Percentiles rank a stretch among this genome's conserved stretches.
Evolutionary conservation across 228 moss, liverwort and hornwort genomes (phyloP).

Genomic region (Sphagnum magellanicum): DNA sequence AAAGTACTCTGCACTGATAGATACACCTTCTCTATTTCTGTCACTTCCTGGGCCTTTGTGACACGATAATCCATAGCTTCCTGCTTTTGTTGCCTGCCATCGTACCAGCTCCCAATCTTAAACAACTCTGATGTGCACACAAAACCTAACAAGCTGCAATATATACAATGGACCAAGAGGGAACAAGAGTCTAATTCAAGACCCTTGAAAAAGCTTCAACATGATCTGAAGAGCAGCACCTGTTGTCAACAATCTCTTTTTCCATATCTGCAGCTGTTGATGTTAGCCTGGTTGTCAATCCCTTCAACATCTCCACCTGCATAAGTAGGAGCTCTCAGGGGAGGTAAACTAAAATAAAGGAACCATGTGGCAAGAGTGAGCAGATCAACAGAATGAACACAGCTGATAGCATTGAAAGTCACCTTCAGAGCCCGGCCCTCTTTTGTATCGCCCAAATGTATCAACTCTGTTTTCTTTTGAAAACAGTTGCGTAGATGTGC

Average conservation of each 20-base stretch:
- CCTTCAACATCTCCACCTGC: background rate
- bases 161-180: no score
- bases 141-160: no score
- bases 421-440: conserved; percentile 32
- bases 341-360: no score
- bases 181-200: no score
- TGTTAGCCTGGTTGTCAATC: background rate
- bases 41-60: conserved; percentile 36
- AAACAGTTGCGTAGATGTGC: conserved; percentile 28
- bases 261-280: background rate
- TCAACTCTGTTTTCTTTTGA: conserved; percentile 23
- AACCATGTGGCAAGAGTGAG: no score
- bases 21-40: conserved; percentile 40
- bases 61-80: conserved; percentile 37
- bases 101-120: no score
- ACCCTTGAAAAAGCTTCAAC: no score
- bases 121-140: no score
- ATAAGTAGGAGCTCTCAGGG: background rate
- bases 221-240: background rate
- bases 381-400: no score
- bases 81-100: conserved; percentile 38
- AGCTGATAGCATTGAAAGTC: background rate
- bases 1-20: no score
- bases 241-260: background rate
- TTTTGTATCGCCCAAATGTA: conserved; percentile 23